These are phyloP conservation scores for Erigeron canadensis DNA, from an alignment of 129 eudicot species.

Conservation along the genomic window DNA sequence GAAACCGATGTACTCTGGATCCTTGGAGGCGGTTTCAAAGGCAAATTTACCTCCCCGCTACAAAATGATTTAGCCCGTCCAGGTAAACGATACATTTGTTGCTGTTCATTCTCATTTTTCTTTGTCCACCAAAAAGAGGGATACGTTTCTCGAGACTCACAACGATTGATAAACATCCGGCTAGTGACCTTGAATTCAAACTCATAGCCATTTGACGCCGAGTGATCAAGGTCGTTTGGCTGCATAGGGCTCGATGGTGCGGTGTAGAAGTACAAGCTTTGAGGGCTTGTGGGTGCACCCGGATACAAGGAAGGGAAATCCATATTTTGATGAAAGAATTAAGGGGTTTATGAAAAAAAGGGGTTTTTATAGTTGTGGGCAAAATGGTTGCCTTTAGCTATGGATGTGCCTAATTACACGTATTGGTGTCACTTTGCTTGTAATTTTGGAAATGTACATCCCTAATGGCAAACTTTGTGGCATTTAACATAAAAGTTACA, in stretches of 20 bases:
- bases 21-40: constrained; percentile 60
- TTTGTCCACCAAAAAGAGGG: constrained; percentile 17
- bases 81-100: not conserved
- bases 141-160: constrained; percentile 7
- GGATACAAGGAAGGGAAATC: constrained; percentile 38
- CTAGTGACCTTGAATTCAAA: constrained; percentile 61
- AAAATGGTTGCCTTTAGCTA: constrained; percentile 40
- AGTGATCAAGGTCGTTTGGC: not conserved
- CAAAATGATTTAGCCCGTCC: not conserved
- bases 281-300: constrained; percentile 36
- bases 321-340: constrained; percentile 31
- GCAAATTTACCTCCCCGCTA: constrained; percentile 11
- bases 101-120: not conserved
- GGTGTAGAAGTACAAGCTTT: constrained; percentile 42
- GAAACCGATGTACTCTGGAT: constrained; percentile 42
- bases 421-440: constrained; percentile 42
- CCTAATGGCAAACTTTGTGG: constrained; percentile 31
- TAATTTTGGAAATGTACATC: constrained; percentile 43
- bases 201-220: constrained; percentile 10
- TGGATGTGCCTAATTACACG: constrained; percentile 44
- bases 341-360: constrained; percentile 5
- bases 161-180: constrained; percentile 25
- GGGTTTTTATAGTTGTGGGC: constrained; percentile 27
- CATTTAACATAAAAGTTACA: constrained; percentile 36
- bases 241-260: constrained; percentile 60